Evolutionary conservation across 306 rosid species (phyloP).

Genomic region (Sophora flavescens): DNA sequence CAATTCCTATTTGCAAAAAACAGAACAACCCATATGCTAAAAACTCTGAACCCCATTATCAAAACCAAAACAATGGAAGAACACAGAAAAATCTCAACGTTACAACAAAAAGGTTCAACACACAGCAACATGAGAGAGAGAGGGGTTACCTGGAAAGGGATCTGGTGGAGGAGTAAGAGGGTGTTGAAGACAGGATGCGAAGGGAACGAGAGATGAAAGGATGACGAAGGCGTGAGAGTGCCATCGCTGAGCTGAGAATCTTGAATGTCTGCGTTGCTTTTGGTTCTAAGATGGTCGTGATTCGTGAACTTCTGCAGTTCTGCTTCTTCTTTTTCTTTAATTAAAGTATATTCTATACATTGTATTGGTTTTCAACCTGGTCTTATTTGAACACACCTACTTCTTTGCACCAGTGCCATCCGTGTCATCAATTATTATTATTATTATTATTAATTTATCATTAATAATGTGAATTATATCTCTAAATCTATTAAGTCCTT

Average conservation of each 20-base stretch:
- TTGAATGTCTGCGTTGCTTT: background rate
- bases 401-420: too few relatives aligned
- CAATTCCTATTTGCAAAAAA: background rate
- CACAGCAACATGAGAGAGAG: background rate
- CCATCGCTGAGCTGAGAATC: conserved; percentile 54
- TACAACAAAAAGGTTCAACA: background rate
- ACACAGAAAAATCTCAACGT: conserved; percentile 2
- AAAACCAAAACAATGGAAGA: background rate
- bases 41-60: background rate
- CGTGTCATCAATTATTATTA: too few relatives aligned
- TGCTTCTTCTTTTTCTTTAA: too few relatives aligned
- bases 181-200: conserved; percentile 59
- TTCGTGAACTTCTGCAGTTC: background rate
- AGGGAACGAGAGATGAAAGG: conserved; percentile 73
- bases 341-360: too few relatives aligned
- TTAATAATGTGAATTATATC: too few relatives aligned
- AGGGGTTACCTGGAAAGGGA: conserved; percentile 62
- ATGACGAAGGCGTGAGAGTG: conserved; percentile 86
- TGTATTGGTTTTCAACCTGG: too few relatives aligned
- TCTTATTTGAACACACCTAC: too few relatives aligned
- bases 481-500: too few relatives aligned
- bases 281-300: background rate
- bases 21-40: background rate
- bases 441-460: too few relatives aligned
- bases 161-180: conserved; percentile 59